phyloP scores from a whole-genome alignment of 1,139 yeast genomes.

The Kodamaea sp. region DNA sequence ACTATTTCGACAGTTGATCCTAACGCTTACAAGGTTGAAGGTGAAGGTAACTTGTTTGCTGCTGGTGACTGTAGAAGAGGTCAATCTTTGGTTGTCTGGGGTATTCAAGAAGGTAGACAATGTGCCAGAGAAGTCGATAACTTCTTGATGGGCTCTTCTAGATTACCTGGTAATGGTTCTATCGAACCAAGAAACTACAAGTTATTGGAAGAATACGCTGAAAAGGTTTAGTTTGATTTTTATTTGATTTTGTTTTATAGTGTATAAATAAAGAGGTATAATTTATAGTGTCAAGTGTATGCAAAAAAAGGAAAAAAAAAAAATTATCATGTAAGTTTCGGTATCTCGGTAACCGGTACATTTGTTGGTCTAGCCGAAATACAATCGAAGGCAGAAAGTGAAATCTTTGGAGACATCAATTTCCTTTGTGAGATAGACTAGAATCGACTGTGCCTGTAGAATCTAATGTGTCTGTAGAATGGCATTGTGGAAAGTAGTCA shows the following conservation, averaged over 20 bases:
- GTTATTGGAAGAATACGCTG: conserved; percentile 69
- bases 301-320: too few relatives aligned
- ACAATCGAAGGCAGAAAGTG: too few relatives aligned
- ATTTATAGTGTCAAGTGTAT: too few relatives aligned
- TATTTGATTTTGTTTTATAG: conserved; percentile 1
- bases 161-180: conserved; percentile 92
- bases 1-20: conserved; percentile 70
- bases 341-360: too few relatives aligned
- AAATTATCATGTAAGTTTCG: too few relatives aligned
- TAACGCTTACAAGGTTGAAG: conserved; percentile 66
- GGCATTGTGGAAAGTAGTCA: too few relatives aligned
- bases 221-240: conserved; percentile 37
- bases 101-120: conserved; percentile 98
- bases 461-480: too few relatives aligned
- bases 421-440: too few relatives aligned
- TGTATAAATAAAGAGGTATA: neutral
- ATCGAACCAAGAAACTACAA: conserved; percentile 80
- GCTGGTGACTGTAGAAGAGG: conserved; percentile 99
- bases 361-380: too few relatives aligned
- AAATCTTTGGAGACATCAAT: too few relatives aligned
- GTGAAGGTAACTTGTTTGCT: conserved; percentile 69
- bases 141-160: conserved; percentile 71
- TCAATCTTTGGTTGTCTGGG: conserved; percentile 98
- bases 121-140: conserved; percentile 93
- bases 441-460: too few relatives aligned